phyloP scores from a whole-genome alignment of 2,329 filamentous ascomycete species.

The Passalora sequoiae region DNA sequence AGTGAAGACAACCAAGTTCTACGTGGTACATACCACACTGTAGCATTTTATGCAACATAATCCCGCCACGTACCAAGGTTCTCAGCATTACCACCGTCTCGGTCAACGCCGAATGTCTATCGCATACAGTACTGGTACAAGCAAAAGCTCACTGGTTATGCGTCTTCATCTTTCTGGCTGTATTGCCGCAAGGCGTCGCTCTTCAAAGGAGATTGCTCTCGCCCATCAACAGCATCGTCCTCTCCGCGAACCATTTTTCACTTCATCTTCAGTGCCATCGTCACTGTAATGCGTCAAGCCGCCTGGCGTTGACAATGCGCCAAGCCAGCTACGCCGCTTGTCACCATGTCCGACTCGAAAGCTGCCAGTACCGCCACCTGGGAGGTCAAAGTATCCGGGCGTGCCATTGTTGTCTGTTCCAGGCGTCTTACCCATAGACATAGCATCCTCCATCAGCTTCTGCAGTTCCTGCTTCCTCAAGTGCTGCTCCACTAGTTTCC shows the following conservation, averaged over 20 bases:
- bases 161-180: no score
- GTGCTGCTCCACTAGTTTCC: conserved; percentile 73
- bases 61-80: no score
- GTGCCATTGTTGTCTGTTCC: conserved; percentile 34
- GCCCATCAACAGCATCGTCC: conserved; percentile 29
- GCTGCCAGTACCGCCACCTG: conserved; percentile 49
- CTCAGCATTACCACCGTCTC: no score
- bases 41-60: no score
- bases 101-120: no score
- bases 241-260: conserved; percentile 21
- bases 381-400: conserved; percentile 47
- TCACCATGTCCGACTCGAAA: conserved; percentile 56
- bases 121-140: no score
- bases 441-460: conserved; percentile 40
- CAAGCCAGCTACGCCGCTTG: conserved; percentile 63
- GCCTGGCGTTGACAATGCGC: conserved; percentile 50
- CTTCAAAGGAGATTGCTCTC: no score
- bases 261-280: conserved; percentile 24
- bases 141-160: no score
- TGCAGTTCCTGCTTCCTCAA: conserved; percentile 52
- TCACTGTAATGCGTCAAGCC: conserved; percentile 26
- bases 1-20: no score
- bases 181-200: no score
- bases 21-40: no score
- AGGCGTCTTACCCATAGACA: conserved; percentile 39